Base-by-base conservation (phyloP, 129 eudicot species). In the Lactuca sativa region DNA sequence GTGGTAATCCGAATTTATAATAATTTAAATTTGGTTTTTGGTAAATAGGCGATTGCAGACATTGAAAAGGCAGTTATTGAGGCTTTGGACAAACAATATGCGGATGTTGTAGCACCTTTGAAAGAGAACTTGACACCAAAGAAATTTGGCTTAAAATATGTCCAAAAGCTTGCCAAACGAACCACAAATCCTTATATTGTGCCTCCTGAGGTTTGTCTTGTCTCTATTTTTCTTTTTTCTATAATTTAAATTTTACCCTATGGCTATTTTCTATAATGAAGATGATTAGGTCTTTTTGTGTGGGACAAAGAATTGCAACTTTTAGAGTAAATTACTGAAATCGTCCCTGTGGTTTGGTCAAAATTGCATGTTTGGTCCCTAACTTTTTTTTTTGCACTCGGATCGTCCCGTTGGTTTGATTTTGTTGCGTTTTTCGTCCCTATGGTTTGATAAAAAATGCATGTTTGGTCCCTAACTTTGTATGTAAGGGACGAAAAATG, bases 141-240 rank as follows among this genome's bases (percentile, higher is more conserved):
- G 77, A 86, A 83, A 64, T 86, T 83, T 83, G 88, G 88, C 65
- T 73, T 86, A 34, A 83, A 81, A 44, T 86, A 83, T 69, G 81
- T 86, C 67, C 92, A 86, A 67, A 83, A 81, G 82, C 86, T 86
- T 52, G 72, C 88, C 62, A 86, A 83, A 61, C 74, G 88, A 78
- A 71, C 88, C 11, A 59, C 77, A 3, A 70, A 72, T 73, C 86
- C 82, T 33, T 86, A 86, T 52, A 81, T 70, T 15, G 88, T 86
- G n/a, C 88, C 86, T 21, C 81, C 81, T 49, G 86, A 86, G 86
- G 92, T 86, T 48, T 51, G 70, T 66, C 7, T 76, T 40, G 16
- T 15, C 47, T 43, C 10, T 63, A 5, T 11, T 2, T 59, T 57
- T 70, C 2, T 36, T 33, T 12, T 32, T 16, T 32, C 10, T 40